Evolutionary conservation across 805 yeast genomes (phyloP).

Genomic region (Yarrowia sp.): DNA sequence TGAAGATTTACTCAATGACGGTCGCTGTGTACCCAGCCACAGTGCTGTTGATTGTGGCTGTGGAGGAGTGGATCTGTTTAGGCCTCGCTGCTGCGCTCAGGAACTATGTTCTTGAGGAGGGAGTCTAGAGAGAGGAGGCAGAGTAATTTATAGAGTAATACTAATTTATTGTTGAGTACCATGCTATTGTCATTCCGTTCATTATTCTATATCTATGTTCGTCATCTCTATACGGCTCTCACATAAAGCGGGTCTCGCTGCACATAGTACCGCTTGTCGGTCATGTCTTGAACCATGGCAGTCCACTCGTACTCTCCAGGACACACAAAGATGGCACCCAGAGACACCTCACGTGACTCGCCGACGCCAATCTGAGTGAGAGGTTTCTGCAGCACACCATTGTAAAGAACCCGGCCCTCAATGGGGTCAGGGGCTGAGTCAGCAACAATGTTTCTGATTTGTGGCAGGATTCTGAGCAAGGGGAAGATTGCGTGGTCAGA

Average conservation of each 20-base stretch:
- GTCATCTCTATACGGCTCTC: background rate
- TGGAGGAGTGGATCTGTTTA: constrained; percentile 28
- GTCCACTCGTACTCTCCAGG: constrained; percentile 88
- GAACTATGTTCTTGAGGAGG: constrained; percentile 21
- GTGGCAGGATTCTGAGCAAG: constrained; percentile 65
- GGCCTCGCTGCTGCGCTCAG: constrained; percentile 3
- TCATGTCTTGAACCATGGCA: constrained; percentile 58
- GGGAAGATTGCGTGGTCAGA: constrained; percentile 57
- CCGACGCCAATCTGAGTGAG: constrained; percentile 57
- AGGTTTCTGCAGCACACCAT: constrained; percentile 73
- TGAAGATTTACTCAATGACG: constrained; percentile 18
- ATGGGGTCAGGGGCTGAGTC: constrained; percentile 44
- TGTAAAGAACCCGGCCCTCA: constrained; percentile 68
- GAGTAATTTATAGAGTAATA: constrained; percentile 4
- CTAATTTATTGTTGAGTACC: background rate
- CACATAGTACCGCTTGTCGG: constrained; percentile 43
- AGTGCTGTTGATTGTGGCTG: constrained; percentile 20
- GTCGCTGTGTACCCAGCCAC: constrained; percentile 32
- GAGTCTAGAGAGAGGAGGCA: background rate
- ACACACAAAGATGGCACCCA: constrained; percentile 72
- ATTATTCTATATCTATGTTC: constrained; percentile 4
- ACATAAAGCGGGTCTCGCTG: constrained; percentile 43
- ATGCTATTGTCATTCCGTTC: background rate
- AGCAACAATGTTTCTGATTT: constrained; percentile 36
- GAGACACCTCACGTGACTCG: constrained; percentile 52